Evolutionary conservation across 352 stramenopile genomes (phyloP).

Genomic region (Phytophthora tubulina): DNA sequence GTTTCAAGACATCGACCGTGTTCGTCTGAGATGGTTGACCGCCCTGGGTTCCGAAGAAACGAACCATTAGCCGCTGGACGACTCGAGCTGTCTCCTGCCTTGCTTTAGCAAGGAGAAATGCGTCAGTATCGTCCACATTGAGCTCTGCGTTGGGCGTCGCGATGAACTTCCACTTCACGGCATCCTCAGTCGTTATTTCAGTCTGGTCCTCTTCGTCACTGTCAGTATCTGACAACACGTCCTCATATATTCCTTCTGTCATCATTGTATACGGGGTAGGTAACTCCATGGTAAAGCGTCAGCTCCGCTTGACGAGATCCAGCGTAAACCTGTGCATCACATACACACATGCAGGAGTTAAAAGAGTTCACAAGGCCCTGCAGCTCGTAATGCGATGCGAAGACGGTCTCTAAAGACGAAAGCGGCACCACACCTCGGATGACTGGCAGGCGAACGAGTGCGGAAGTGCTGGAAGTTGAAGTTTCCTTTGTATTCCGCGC

Average conservation of each 20-base stretch:
- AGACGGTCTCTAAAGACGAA: not conserved
- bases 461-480: not conserved
- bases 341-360: too few species aligned
- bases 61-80: not conserved
- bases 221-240: not conserved
- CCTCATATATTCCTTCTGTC: not conserved
- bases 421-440: not conserved
- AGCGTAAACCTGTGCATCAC: too few species aligned
- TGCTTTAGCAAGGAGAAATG: not conserved
- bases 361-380: not conserved
- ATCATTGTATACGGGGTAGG: not conserved
- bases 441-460: not conserved
- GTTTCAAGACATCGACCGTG: not conserved
- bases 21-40: not conserved
- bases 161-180: not conserved
- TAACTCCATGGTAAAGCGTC: too few species aligned
- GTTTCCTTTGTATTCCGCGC: not conserved
- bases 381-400: not conserved
- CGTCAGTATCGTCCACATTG: not conserved
- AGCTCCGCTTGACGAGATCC: too few species aligned
- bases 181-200: not conserved
- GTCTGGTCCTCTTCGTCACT: not conserved
- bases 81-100: not conserved
- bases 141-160: not conserved
- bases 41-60: not conserved